Evolutionary conservation across 306 rosid genomes (phyloP), one percentile per base, ranked within the genome.

Genomic region (Pterocarpus santalinus): DNA sequence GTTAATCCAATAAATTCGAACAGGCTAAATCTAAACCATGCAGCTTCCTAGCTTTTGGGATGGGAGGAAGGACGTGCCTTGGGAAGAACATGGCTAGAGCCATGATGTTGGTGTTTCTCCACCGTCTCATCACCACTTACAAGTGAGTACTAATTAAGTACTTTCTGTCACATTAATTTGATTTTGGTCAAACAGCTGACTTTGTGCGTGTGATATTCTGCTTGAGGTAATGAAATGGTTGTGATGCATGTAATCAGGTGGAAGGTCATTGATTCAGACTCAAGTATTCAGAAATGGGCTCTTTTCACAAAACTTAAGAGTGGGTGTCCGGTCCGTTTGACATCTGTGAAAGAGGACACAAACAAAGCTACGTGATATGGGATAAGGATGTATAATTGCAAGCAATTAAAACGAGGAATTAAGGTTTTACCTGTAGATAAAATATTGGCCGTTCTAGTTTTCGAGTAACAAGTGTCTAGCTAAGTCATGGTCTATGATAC

Each of bases 81-180:
- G 99, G 99, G 78, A 90, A 86, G 90, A 89, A 88, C 88, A 84
- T 91, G 92, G 98, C 98, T 62, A 88, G 90, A 80, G 87, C 92
- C 74, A 91, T 95, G 99, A 91, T 91, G 94, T 80, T 91, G 8
- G 93, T 95, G 79, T 91, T 95, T 80, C 94, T 95, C 66, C 91
- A 93, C 79, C 98, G 97, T 74, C 87, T 95, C 76, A 71, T 82
- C 65, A 90, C 91, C 75, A 80, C 85, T 61, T 91, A 82, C 91
- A 86, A 91, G 98, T 91, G 52, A 46, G 86, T 43, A 10, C 5
- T 22, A 22, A 22, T 22, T 22, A 10, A 43, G 9, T 41, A 9
- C 56, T 76, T 71, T 22, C 55, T 16, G 43, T 69, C 33, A 22
- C 53, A 4, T 73, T 10, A 52, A 60, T 36, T 44, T 34, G 17